Evolutionary conservation across 306 rosid genomes (phyloP), one percentile per base, ranked within the genome.

Genomic region (Canavalia ensiformis): DNA sequence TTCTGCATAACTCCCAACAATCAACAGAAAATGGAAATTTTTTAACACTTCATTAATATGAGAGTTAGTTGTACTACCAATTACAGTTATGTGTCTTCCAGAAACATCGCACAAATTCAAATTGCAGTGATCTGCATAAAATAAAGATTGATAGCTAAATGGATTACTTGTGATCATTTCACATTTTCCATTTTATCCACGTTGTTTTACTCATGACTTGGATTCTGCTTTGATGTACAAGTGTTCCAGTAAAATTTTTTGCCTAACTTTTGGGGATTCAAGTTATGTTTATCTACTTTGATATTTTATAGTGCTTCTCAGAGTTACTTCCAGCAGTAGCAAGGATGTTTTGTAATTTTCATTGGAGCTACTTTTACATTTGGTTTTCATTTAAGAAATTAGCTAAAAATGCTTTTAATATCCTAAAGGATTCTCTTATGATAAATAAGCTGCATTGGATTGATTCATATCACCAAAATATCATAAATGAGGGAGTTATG

Each of bases 1-100:
- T 62, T 86, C 10, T 55, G 54, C 82, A 54, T 31, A 74, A 74
- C 44, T 80, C 62, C 2, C 56, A 58, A 34, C 72, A 41, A 44
- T 78, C 58, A 33, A 39, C 30, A 18, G 1, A 31, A 54, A 41
- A 35, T 30, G 30, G 55, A 30, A 44, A 45, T 39, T 69, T 71
- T 18, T 54, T 49, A 74, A 10, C 52, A 41, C 66, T 30, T 60
- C 44, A 41, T 62, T 13, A 64, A 33, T 77, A 39, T 52, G 62
- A 25, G 51, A 64, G 65, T 46, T 42, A 46, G 3, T 41, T 69
- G 63, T 39, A 68, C 57, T 28, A 68, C 47, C 44, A 67, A 37
- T 41, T 66, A 66, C 45, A 46, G 18, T 12, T 18, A 7, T 63
- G 33, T 54, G n/a, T 51, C 35, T 66, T 37, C 25, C 45, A 55